These are phyloP conservation scores for Ambrosia trifida DNA, from an alignment of 129 eudicot species.

Conservation along the genomic window DNA sequence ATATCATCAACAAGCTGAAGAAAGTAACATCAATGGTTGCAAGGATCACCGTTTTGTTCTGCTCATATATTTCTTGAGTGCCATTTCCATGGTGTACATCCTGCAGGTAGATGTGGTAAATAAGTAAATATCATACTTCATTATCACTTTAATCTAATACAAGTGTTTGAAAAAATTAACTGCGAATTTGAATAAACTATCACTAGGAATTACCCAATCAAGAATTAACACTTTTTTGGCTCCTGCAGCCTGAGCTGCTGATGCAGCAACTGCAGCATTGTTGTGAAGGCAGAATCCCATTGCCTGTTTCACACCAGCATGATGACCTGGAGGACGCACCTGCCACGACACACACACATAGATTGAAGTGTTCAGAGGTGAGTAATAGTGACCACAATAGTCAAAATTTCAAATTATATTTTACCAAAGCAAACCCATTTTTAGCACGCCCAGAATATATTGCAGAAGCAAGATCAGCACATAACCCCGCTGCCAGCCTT, in stretches of 20 bases:
- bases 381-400: background rate
- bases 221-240: conserved; percentile 86
- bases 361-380: background rate
- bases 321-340: conserved; percentile 99
- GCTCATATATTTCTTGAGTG: conserved; percentile 94
- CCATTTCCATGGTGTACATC: conserved; percentile 99
- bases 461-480: conserved; percentile 85
- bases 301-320: conserved; percentile 93
- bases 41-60: conserved; percentile 65
- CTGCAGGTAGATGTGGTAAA: conserved; percentile 39
- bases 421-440: conserved; percentile 97
- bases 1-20: conserved; percentile 18
- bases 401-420: conserved; percentile 14
- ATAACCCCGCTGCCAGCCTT: conserved; percentile 94
- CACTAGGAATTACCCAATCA: conserved; percentile 72
- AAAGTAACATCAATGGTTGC: background rate
- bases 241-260: conserved; percentile 89
- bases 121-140: background rate
- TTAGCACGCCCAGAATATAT: conserved; percentile 64
- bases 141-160: background rate
- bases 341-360: conserved; percentile 35
- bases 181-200: background rate
- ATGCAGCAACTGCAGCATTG: conserved; percentile 95
- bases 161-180: conserved; percentile 4
- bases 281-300: conserved; percentile 99